These are phyloP conservation scores for Xylariales sp. DNA, from an alignment of 2,329 filamentous ascomycete species.

Conservation along the genomic window DNA sequence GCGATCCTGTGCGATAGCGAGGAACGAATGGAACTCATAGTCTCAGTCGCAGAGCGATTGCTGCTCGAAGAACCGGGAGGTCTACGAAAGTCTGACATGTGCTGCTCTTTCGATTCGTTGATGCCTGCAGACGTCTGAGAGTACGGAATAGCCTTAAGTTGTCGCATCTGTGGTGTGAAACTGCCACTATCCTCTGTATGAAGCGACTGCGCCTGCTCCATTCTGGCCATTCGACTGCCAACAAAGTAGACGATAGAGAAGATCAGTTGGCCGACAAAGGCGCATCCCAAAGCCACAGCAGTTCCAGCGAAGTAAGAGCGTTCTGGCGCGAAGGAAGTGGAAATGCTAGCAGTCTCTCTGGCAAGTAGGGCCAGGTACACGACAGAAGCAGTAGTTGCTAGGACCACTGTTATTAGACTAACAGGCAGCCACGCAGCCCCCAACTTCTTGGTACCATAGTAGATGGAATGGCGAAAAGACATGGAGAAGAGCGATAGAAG, in stretches of 20 bases:
- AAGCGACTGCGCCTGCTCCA: conserved; percentile 21
- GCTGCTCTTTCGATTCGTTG: conserved; percentile 25
- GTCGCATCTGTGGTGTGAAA: conserved; percentile 26
- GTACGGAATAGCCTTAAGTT: conserved; percentile 52
- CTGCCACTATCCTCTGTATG: conserved; percentile 27
- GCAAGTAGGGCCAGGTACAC: conserved; percentile 34
- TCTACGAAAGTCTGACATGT: conserved; percentile 31
- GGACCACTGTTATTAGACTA: conserved; percentile 30
- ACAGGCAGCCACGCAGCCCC: conserved; percentile 29
- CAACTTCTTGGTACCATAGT: conserved; percentile 15
- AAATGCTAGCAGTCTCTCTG: conserved; percentile 23
- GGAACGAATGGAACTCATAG: conserved; percentile 42
- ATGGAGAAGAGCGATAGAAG: conserved; percentile 27
- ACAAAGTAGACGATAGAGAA: conserved; percentile 44
- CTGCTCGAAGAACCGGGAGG: conserved; percentile 42
- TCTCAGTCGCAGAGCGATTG: conserved; percentile 39
- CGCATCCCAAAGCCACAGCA: conserved; percentile 39
- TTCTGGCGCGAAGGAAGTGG: conserved; percentile 27
- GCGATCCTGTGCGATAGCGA: conserved; percentile 45
- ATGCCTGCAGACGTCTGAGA: conserved; percentile 35
- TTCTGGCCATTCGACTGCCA: conserved; percentile 25
- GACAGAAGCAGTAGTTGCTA: conserved; percentile 41
- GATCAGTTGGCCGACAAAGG: conserved; percentile 42
- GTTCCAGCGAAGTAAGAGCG: conserved; percentile 37
- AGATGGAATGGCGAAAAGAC: conserved; percentile 20